Conservation (phyloP, 768 basidiomycete genomes). For the Calocybe cyanea region DNA sequence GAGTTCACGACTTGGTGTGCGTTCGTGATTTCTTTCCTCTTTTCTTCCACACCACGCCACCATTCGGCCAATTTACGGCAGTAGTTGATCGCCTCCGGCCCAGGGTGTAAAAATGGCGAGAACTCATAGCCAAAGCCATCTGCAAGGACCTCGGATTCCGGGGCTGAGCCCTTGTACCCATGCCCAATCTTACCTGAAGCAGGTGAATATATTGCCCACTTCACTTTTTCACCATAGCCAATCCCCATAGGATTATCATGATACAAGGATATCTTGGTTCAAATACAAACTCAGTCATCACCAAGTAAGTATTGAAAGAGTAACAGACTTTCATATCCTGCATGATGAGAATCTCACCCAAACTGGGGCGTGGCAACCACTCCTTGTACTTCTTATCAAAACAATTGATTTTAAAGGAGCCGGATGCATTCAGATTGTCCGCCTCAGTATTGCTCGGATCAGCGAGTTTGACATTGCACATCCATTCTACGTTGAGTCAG, state of each 20-base stretch:
- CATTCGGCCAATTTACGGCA: slow-evolving; percentile 44
- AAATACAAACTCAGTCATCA: not conserved
- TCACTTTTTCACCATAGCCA: slow-evolving; percentile 43
- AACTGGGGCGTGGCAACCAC: slow-evolving; percentile 47
- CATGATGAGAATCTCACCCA: slow-evolving; percentile 51
- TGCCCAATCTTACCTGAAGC: slow-evolving; percentile 31
- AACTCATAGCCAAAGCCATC: slow-evolving; percentile 36
- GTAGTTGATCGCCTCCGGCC: slow-evolving; percentile 35
- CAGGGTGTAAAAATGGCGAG: slow-evolving; percentile 43
- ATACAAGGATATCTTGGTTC: slow-evolving; percentile 29
- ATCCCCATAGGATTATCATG: slow-evolving; percentile 29
- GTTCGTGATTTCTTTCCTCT: slow-evolving; percentile 11
- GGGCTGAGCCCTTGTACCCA: slow-evolving; percentile 32
- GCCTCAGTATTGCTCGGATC: slow-evolving; percentile 47
- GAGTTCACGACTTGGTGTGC: slow-evolving; percentile 19
- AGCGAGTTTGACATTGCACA: slow-evolving; percentile 39
- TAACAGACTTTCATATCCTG: slow-evolving; percentile 43
- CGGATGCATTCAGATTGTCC: slow-evolving; percentile 17
- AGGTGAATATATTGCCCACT: slow-evolving; percentile 55
- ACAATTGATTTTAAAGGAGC: slow-evolving; percentile 39
- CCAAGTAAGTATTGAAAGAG: not conserved
- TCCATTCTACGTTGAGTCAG: slow-evolving; percentile 36
- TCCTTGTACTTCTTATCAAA: slow-evolving; percentile 45
- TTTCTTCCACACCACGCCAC: slow-evolving; percentile 39
- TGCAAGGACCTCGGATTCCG: slow-evolving; percentile 28